phyloP scores from a whole-genome alignment of 495 filamentous ascomycete genomes.

The Alectoria sarmentosa region DNA sequence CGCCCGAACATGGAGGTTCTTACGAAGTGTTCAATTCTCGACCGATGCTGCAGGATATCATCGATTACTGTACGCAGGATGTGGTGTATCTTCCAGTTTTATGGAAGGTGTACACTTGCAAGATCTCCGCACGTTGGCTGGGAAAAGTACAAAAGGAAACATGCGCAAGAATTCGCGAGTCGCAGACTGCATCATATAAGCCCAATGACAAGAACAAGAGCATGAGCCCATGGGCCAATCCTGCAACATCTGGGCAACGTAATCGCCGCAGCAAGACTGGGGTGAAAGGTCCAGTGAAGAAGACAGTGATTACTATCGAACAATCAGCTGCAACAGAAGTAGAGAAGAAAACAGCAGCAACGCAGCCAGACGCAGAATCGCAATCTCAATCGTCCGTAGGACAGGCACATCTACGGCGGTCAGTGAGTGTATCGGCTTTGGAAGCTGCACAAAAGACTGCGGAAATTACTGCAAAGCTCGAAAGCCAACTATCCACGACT shows the following conservation, averaged over 20 bases:
- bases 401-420: background rate
- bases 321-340: constrained; percentile 8
- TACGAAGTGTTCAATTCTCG: constrained; percentile 44
- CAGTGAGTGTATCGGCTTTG: background rate
- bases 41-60: constrained; percentile 38
- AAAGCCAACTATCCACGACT: background rate
- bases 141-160: constrained; percentile 27
- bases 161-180: constrained; percentile 24
- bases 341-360: constrained; percentile 7
- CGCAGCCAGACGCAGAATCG: background rate
- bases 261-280: background rate
- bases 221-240: constrained; percentile 14
- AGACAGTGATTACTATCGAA: background rate
- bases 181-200: constrained; percentile 13
- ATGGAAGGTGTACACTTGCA: constrained; percentile 29
- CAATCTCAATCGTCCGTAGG: background rate
- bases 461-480: background rate
- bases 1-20: constrained; percentile 35
- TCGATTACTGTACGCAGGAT: constrained; percentile 43
- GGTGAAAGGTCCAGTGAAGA: background rate
- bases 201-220: constrained; percentile 6
- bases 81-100: constrained; percentile 38
- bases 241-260: constrained; percentile 1
- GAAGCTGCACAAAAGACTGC: background rate
- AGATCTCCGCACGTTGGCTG: constrained; percentile 26